These are phyloP conservation scores for Arabidopsis hybrid DNA, from an alignment of 441 rosid genomes.

Conservation along the genomic window DNA sequence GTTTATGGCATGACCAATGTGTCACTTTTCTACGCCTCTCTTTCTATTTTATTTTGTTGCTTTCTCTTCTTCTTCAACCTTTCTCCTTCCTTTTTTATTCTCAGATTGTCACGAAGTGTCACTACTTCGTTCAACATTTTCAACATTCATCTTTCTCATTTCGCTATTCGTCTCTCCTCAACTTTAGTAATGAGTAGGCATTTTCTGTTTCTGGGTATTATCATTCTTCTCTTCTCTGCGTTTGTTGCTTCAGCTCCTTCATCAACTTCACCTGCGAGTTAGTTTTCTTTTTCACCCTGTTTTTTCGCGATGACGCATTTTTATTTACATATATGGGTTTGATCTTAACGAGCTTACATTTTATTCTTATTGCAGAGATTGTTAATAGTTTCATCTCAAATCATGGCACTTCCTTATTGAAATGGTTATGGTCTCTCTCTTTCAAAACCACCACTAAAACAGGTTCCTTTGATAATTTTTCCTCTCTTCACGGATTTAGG, in stretches of 20 bases:
- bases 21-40: constrained; percentile 34
- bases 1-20: constrained; percentile 33
- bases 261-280: constrained; percentile 80
- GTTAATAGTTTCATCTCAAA: constrained; percentile 75
- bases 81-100: constrained; percentile 32
- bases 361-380: constrained; percentile 60
- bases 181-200: constrained; percentile 51
- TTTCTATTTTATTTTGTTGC: no score
- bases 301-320: neutral
- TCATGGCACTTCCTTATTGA: constrained; percentile 62
- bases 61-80: constrained; percentile 18
- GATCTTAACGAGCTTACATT: constrained; percentile 24
- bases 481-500: constrained; percentile 6
- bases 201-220: constrained; percentile 52
- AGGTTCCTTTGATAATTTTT: constrained; percentile 50
- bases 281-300: constrained; percentile 37
- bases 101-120: constrained; percentile 5
- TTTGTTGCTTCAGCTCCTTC: constrained; percentile 68
- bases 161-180: constrained; percentile 21
- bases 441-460: constrained; percentile 79
- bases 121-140: constrained; percentile 17
- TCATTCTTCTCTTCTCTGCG: constrained; percentile 56
- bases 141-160: constrained; percentile 19
- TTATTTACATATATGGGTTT: constrained; percentile 3
- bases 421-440: constrained; percentile 88